Evolutionary conservation across 1,284 basidiomycete genomes (phyloP).

Genomic region (Sporisorium sorghi): DNA sequence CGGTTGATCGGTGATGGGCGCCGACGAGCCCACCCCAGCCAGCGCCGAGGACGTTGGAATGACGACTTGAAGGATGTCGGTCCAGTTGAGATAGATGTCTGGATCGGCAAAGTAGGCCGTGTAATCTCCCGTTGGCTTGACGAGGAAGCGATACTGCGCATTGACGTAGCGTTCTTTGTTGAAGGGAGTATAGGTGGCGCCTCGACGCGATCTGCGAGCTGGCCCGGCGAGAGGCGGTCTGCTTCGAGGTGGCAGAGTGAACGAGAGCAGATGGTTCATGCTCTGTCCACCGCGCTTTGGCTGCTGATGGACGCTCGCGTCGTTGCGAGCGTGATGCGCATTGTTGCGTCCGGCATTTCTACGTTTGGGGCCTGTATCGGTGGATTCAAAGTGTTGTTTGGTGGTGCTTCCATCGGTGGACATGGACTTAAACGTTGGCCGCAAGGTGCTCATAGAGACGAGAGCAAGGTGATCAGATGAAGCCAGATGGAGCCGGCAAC

Average conservation of each 20-base stretch:
- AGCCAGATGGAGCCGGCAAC: too few species aligned
- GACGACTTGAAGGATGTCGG: slow-evolving; percentile 94
- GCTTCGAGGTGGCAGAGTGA: slow-evolving; percentile 65
- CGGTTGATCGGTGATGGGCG: slow-evolving; percentile 41
- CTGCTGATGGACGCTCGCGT: slow-evolving; percentile 27
- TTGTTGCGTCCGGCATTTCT: slow-evolving; percentile 30
- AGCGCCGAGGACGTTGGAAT: slow-evolving; percentile 77
- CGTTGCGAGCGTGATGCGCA: slow-evolving; percentile 27
- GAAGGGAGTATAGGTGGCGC: slow-evolving; percentile 53
- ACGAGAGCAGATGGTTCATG: slow-evolving; percentile 66
- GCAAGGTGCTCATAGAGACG: slow-evolving; percentile 47
- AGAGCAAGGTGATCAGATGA: not conserved
- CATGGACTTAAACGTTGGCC: slow-evolving; percentile 48
- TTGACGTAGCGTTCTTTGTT: slow-evolving; percentile 69
- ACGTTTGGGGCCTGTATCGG: slow-evolving; percentile 26
- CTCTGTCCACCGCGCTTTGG: slow-evolving; percentile 57
- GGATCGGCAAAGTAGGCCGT: slow-evolving; percentile 64
- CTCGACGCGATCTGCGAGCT: slow-evolving; percentile 52
- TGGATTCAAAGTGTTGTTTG: slow-evolving; percentile 20
- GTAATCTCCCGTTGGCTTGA: slow-evolving; percentile 67
- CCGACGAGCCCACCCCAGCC: slow-evolving; percentile 42
- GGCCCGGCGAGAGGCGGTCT: slow-evolving; percentile 53
- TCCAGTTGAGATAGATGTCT: slow-evolving; percentile 69
- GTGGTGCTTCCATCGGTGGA: slow-evolving; percentile 36
- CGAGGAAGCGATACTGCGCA: slow-evolving; percentile 67